phyloP scores from a whole-genome alignment of 2,329 filamentous ascomycete species.

The Fusarium ramigenum region DNA sequence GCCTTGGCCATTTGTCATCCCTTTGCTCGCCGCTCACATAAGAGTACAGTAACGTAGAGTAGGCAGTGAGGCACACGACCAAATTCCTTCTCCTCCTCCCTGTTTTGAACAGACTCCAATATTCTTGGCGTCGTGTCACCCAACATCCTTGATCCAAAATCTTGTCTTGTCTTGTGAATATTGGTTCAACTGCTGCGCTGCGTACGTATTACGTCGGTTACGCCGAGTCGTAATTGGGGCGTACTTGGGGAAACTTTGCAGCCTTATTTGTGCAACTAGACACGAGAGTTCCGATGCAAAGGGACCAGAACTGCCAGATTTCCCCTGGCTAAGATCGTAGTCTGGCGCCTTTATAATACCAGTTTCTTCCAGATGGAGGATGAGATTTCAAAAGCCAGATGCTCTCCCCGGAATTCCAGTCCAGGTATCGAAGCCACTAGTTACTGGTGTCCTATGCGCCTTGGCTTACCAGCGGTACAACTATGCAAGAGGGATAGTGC shows the following conservation, averaged over 20 bases:
- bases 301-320: background rate
- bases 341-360: background rate
- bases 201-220: constrained; percentile 22
- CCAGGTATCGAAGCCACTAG: background rate
- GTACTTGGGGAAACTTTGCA: background rate
- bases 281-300: background rate
- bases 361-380: background rate
- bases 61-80: background rate
- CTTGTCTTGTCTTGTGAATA: constrained; percentile 9
- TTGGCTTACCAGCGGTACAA: constrained; percentile 1
- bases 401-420: background rate
- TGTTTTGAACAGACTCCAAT: background rate
- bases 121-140: constrained; percentile 17
- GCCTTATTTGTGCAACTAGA: constrained; percentile 19
- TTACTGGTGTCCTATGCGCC: background rate
- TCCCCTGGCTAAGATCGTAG: background rate
- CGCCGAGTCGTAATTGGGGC: constrained; percentile 11
- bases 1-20: background rate
- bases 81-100: constrained; percentile 5
- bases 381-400: background rate
- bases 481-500: background rate
- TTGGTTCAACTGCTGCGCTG: background rate
- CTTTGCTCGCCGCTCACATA: constrained; percentile 1
- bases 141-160: background rate
- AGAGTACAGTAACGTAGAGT: background rate